Conservation (phyloP, 176 grass and related monocot genomes). For the Oryza punctata region DNA sequence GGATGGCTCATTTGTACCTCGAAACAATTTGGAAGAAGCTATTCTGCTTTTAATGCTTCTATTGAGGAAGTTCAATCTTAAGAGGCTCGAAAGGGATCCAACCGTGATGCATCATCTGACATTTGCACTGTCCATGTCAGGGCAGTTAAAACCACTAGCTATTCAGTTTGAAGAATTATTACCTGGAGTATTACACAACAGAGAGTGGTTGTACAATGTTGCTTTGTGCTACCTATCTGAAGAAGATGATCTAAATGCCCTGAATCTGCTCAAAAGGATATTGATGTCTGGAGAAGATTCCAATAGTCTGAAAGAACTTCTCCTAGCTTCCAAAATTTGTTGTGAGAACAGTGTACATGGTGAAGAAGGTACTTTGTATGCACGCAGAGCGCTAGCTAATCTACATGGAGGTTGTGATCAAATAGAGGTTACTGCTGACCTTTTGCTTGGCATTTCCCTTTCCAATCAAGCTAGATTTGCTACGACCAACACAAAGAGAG, state of each 20-base stretch:
- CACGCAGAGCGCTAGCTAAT: slow-evolving; percentile 60
- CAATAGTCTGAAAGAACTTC: slow-evolving; percentile 58
- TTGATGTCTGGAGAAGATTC: slow-evolving; percentile 62
- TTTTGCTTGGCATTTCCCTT: slow-evolving; percentile 68
- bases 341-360: slow-evolving; percentile 40
- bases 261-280: slow-evolving; percentile 66
- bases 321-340: slow-evolving; percentile 89
- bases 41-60: slow-evolving; percentile 87
- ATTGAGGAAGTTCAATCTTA: slow-evolving; percentile 71
- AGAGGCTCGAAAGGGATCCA: slow-evolving; percentile 68
- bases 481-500: slow-evolving; percentile 53
- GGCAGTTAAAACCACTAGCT: slow-evolving; percentile 61
- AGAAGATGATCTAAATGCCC: slow-evolving; percentile 60
- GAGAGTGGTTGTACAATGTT: slow-evolving; percentile 65
- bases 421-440: slow-evolving; percentile 53
- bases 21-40: slow-evolving; percentile 88
- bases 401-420: slow-evolving; percentile 51
- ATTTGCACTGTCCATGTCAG: slow-evolving; percentile 77
- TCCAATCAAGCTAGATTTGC: slow-evolving; percentile 65
- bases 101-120: slow-evolving; percentile 73
- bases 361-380: slow-evolving; percentile 66
- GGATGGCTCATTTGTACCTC: slow-evolving; percentile 72
- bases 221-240: slow-evolving; percentile 81
- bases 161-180: slow-evolving; percentile 67
- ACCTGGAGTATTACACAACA: slow-evolving; percentile 55